A percentile compares a stretch with the other conserved stretches of the same genome.
These are phyloP conservation scores for Lobosporangium transversale DNA, from an alignment of 192 early-diverging fungal species.

Conservation along the genomic window DNA sequence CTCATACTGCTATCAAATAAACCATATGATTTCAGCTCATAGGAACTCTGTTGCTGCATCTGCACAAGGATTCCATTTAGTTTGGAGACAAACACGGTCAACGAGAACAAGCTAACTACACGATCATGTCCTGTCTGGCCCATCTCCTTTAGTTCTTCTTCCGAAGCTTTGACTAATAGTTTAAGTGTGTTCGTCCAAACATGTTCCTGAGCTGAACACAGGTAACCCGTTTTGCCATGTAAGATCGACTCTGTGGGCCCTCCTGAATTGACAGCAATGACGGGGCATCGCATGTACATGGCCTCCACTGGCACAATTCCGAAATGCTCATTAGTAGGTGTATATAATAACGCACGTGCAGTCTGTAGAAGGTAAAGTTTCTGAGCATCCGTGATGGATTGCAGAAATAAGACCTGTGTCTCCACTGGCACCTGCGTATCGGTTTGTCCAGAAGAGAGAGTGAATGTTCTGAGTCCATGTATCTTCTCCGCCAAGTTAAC, in stretches of 20 bases:
- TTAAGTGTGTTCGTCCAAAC: slow-evolving; percentile 74
- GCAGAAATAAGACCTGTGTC: slow-evolving; percentile 85
- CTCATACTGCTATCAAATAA: not conserved
- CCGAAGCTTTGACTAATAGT: slow-evolving; percentile 55
- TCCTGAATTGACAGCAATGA: slow-evolving; percentile 87
- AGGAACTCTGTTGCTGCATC: slow-evolving; percentile 19
- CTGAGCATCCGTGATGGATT: slow-evolving; percentile 86
- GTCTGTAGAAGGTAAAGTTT: slow-evolving; percentile 74
- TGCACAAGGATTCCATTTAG: slow-evolving; percentile 71
- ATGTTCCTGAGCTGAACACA: slow-evolving; percentile 68
- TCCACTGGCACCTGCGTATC: slow-evolving; percentile 43
- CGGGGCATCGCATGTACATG: slow-evolving; percentile 90
- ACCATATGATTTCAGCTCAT: slow-evolving; percentile 9
- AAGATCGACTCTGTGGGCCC: slow-evolving; percentile 87
- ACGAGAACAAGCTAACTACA: slow-evolving; percentile 70
- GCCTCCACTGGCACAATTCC: slow-evolving; percentile 98
- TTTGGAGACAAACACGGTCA: slow-evolving; percentile 71
- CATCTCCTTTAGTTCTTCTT: slow-evolving; percentile 60
- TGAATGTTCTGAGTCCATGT: slow-evolving; percentile 58
- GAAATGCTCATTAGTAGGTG: slow-evolving; percentile 94
- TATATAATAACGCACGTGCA: slow-evolving; percentile 81
- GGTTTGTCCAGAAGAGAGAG: slow-evolving; percentile 44
- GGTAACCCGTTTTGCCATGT: slow-evolving; percentile 78
- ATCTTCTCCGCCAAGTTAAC: slow-evolving; percentile 58
- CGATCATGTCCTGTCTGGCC: slow-evolving; percentile 71